A percentile compares a stretch with the other conserved stretches of the same genome.
phyloP scores from a whole-genome alignment of 768 basidiomycete genomes.

The Tremella mesenterica region DNA sequence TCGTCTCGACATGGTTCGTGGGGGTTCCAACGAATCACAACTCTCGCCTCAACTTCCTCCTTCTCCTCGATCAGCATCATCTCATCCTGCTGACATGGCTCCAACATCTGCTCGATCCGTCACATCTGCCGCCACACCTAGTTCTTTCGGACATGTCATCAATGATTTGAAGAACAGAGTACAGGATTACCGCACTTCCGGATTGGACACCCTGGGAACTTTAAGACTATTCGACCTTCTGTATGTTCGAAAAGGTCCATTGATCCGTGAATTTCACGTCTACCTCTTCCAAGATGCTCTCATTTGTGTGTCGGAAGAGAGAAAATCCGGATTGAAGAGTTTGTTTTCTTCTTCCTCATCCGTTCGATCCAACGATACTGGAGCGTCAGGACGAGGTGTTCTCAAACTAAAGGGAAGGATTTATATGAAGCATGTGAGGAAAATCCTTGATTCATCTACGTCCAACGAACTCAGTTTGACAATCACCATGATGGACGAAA shows the following conservation, averaged over 20 bases:
- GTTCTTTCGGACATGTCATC: slow-evolving; percentile 63
- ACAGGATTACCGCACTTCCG: slow-evolving; percentile 93
- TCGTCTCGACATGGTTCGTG: slow-evolving; percentile 4
- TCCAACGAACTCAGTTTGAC: slow-evolving; percentile 80
- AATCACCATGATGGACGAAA: slow-evolving; percentile 95
- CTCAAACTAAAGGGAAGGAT: slow-evolving; percentile 89
- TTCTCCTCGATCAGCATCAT: slow-evolving; percentile 21
- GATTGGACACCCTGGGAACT: slow-evolving; percentile 66
- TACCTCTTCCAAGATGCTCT: slow-evolving; percentile 97
- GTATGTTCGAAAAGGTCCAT: slow-evolving; percentile 75
- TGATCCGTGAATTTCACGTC: slow-evolving; percentile 87
- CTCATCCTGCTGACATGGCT: slow-evolving; percentile 3
- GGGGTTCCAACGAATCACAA: slow-evolving; percentile 5
- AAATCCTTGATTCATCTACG: slow-evolving; percentile 65
- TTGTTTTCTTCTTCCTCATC: slow-evolving; percentile 52
- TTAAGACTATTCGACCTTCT: slow-evolving; percentile 88
- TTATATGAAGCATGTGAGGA: slow-evolving; percentile 87
- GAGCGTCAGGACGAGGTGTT: slow-evolving; percentile 50
- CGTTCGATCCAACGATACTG: slow-evolving; percentile 14
- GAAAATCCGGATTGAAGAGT: slow-evolving; percentile 69
- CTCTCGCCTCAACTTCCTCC: slow-evolving; percentile 25
- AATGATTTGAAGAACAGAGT: slow-evolving; percentile 83
- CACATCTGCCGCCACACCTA: slow-evolving; percentile 1
- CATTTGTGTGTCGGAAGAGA: slow-evolving; percentile 96
- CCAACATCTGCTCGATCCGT: slow-evolving; percentile 4